Base-by-base conservation (phyloP, 106 monocot species). In the Acorus calamus region DNA sequence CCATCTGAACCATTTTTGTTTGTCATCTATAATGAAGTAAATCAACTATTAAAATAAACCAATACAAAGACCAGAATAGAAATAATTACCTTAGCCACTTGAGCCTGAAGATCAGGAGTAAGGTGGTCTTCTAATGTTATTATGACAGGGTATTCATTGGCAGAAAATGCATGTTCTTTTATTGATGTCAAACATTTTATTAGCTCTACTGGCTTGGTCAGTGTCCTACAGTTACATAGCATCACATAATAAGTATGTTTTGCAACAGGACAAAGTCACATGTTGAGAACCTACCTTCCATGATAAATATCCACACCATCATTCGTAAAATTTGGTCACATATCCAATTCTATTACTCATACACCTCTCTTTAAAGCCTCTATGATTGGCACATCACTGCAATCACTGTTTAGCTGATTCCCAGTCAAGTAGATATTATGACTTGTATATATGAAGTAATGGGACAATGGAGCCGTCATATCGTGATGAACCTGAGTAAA, bases 361-460 rank as follows among this genome's bases (percentile, higher is more conserved):
- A 78, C 78, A 63, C 78, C 78, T 59, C 63, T 78, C 61, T 78
- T 55, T 7, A 78, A 45, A 46, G 78, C 78, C 63, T 78, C 73
- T 47, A 78, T 55, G 44, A 78, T 78, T 11, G 78, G 78, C 14
- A 68, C 72, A 64, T 78, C 72, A 66, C 78, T 78, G 68, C 78
- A 72, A 42, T 78, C 78, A 63, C 78, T 78, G 48, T 72, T 78
- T 11, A 78, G 72, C n/a, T 78, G 77, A 52, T 77, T 77, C 11
- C 77, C 77, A 12, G 77, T 72, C 72, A 77, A 72, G 51, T 77
- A 77, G 55, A 71, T 72, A 72, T 77, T 77, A 46, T 77, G 77
- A 11, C 77, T 67, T 41, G 77, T 77, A 56, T 68, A 78, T 56
- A 78, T 78, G 63, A 63, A 78, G 58, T 78, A 78, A 57, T 78